Percentiles rank a stretch among this genome's conserved stretches.
Conservation (phyloP, 129 eudicot genomes). For the Artemisia tridentata region DNA sequence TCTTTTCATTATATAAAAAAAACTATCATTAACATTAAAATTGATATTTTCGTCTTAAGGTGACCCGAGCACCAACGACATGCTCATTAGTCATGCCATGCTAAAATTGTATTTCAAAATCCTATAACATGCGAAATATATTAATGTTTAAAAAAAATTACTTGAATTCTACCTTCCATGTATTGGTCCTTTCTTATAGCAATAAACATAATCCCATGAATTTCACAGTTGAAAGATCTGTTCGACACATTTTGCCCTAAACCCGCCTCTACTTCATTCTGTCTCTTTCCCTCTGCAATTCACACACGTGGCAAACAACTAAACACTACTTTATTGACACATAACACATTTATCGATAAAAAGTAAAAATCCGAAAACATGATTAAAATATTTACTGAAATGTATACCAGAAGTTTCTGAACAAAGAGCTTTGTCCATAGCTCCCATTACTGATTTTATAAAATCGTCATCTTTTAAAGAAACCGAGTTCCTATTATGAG, state of each 20-base stretch:
- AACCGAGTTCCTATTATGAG: constrained; percentile 20
- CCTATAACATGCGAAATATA: no score
- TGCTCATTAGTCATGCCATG: no score
- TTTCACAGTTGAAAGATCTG: constrained; percentile 72
- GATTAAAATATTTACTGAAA: not conserved
- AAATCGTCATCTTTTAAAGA: constrained; percentile 40
- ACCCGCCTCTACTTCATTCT: constrained; percentile 22
- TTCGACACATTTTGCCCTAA: constrained; percentile 26
- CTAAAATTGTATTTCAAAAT: no score
- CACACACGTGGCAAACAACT: not conserved
- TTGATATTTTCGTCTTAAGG: no score
- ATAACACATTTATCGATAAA: not conserved
- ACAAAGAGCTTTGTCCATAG: constrained; percentile 58
- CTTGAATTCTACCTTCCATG: no score
- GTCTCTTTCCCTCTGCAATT: constrained; percentile 44
- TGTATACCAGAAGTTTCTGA: constrained; percentile 30
- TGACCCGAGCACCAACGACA: no score
- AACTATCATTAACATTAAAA: no score
- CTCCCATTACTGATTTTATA: constrained; percentile 57
- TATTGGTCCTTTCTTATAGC: no score
- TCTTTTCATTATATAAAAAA: no score
- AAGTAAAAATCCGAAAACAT: not conserved
- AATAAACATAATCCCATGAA: no score
- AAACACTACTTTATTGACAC: not conserved
- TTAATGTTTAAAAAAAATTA: no score